A percentile compares a stretch with the other conserved stretches of the same genome.
phyloP scores from a whole-genome alignment of 2,329 filamentous ascomycete genomes.

The Oidium heveae region DNA sequence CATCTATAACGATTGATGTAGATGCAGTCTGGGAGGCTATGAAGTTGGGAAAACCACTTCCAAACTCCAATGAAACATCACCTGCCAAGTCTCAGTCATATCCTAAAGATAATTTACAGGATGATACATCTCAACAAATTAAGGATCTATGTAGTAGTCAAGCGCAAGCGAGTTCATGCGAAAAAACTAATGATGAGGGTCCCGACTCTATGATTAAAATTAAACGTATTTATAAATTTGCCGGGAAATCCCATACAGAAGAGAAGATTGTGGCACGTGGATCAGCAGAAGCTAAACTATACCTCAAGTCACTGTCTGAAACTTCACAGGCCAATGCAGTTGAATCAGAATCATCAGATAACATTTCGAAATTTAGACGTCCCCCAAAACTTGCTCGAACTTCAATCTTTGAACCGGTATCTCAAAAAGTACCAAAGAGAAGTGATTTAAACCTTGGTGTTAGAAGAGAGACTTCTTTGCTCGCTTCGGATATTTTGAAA shows the following conservation, averaged over 20 bases:
- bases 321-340: constrained; percentile 5
- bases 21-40: constrained; percentile 46
- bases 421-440: constrained; percentile 20
- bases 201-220: constrained; percentile 28
- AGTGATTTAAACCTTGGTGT: constrained; percentile 33
- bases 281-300: constrained; percentile 40
- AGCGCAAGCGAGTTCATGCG: constrained; percentile 4
- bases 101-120: background rate
- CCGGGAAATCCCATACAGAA: constrained; percentile 45
- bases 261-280: constrained; percentile 41
- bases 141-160: background rate
- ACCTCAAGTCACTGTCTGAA: constrained; percentile 24
- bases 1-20: constrained; percentile 36
- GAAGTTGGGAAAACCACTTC: constrained; percentile 19
- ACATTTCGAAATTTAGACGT: constrained; percentile 11
- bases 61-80: constrained; percentile 1
- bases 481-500: constrained; percentile 13
- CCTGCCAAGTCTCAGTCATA: constrained; percentile 1
- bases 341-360: constrained; percentile 19
- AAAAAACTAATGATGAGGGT: constrained; percentile 6
- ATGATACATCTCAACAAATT: background rate
- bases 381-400: constrained; percentile 17
- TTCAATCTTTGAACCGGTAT: constrained; percentile 34
- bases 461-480: constrained; percentile 9
- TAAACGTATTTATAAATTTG: constrained; percentile 50